Base-by-base conservation (phyloP, 148 eudicot species). In the Mesembryanthemum crystallinum region DNA sequence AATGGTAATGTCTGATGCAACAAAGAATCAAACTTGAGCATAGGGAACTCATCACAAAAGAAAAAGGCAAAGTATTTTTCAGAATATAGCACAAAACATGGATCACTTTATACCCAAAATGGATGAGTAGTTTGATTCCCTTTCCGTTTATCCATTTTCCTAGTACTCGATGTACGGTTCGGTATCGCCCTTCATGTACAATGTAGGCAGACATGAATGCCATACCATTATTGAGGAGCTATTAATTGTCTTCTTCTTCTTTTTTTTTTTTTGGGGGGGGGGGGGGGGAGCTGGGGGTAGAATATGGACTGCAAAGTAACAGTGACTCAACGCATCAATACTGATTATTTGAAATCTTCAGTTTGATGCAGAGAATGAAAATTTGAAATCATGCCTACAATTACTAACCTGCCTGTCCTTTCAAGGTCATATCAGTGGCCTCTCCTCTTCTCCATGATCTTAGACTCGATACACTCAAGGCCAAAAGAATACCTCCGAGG, bases 401-500 rank as follows among this genome's bases (percentile, higher is more conserved):
- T 74, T 70, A 84, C 87, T 77, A 72, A 95, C 99, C 97, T 89
- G 97, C 79, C 79, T 95, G 94, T 71, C 92, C 93, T 80, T 87
- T 92, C 86, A 95, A 83, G 75, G 88, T 82, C 75, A 81, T 57
- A 74, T 83, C 76, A 79, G 84, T 78, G 15, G 83, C 54, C 78
- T 85, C 86, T 17, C 96, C 92, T 78, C 64, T 89, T 80, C 85
- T 90, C 99, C 97, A 95, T 21, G 88, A 87, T 84, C 85, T 86
- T 77, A 90, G 82, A 83, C 97, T 95, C 58, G 87, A 87, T 72
- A 90, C 72, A 79, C 97, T 89, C 80, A 95, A 77, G 28, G 91
- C 96, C 88, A 95, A 83, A 76, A 95, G 92, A 65, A 86, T 54
- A 76, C 99, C 97, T 54, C 99, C 99, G 80, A 92, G 94, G 79